Conservation (phyloP, 495 filamentous ascomycete genomes). For the Cenococcum geophilum region DNA sequence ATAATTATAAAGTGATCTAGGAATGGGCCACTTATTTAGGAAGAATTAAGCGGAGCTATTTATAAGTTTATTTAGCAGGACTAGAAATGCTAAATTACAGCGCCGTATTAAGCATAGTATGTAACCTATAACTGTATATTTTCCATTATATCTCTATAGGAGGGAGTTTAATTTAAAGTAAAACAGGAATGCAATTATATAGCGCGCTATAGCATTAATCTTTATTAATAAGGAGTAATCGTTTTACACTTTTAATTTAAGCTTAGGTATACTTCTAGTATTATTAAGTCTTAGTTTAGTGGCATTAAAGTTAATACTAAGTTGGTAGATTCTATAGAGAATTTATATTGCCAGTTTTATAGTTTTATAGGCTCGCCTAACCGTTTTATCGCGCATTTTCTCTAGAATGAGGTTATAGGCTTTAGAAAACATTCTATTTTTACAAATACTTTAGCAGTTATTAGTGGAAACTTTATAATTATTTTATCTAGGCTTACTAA, state of each 20-base stretch:
- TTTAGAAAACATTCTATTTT: background rate
- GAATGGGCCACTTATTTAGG: conserved; percentile 10
- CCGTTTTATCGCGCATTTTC: no score
- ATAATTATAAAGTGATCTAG: conserved; percentile 6
- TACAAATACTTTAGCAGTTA: background rate
- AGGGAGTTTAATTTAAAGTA: conserved; percentile 9
- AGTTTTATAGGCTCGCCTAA: no score
- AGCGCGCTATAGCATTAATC: conserved; percentile 3
- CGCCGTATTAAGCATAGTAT: conserved; percentile 7
- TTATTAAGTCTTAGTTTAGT: no score
- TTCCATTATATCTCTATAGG: conserved; percentile 7
- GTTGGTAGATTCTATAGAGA: background rate
- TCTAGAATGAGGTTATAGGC: background rate
- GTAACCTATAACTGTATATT: conserved; percentile 14
- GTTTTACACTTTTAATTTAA: conserved; percentile 9
- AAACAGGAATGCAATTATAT: conserved; percentile 7
- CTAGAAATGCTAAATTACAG: conserved; percentile 11
- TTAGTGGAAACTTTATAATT: background rate
- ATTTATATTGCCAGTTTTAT: background rate
- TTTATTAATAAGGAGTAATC: conserved; percentile 3
- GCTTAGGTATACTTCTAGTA: no score
- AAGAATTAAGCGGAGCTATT: conserved; percentile 11
- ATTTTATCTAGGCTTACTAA: conserved; percentile 18
- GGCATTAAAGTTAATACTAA: conserved; percentile 6
- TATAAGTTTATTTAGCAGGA: conserved; percentile 9